phyloP scores from a whole-genome alignment of 208 protist species.

The Trypanosoma avium region DNA sequence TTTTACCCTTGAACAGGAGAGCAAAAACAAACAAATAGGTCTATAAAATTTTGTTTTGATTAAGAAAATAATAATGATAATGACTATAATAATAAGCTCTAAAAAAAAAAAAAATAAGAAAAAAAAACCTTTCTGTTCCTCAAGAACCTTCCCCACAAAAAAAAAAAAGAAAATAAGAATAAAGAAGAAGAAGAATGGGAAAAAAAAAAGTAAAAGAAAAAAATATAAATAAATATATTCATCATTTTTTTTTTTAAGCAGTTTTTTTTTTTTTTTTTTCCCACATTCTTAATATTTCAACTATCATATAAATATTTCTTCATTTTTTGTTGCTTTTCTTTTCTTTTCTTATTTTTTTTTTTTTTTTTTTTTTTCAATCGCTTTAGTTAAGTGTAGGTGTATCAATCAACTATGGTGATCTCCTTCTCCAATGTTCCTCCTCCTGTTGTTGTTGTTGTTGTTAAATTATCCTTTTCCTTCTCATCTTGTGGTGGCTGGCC shows the following conservation, averaged over 20 bases:
- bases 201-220: background rate
- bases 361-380: conserved; percentile 20
- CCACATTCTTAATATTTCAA: no score
- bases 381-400: background rate
- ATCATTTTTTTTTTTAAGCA: conserved; percentile 11
- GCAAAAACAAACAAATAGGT: no score
- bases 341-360: conserved; percentile 11
- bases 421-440: background rate
- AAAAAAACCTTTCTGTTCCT: no score
- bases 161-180: no score
- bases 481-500: background rate
- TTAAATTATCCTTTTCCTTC: background rate
- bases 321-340: conserved; percentile 5
- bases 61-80: no score
- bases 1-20: no score
- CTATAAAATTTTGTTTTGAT: no score
- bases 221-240: background rate
- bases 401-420: background rate
- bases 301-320: background rate
- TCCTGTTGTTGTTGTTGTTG: background rate
- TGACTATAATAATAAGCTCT: no score
- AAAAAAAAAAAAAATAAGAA: no score
- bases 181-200: no score
- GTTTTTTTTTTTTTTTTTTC: conserved; percentile 21
- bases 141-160: no score